Percentiles rank a stretch among this genome's conserved stretches.
These are phyloP conservation scores for Aspergillus pseudonomiae DNA, from an alignment of 2,329 filamentous ascomycete genomes.

Conservation along the genomic window DNA sequence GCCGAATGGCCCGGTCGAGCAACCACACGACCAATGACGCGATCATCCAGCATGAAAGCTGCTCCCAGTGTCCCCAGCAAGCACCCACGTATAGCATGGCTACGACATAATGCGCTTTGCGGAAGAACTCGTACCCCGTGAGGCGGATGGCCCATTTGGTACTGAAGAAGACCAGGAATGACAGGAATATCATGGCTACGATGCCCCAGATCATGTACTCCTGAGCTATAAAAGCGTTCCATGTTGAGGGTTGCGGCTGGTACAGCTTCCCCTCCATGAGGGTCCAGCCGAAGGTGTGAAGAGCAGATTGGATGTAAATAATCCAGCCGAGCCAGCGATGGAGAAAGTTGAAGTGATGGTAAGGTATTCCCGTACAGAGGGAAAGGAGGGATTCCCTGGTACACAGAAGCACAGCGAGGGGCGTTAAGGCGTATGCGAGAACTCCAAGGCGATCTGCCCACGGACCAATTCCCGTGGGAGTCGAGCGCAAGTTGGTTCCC, in stretches of 20 bases:
- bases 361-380: constrained; percentile 71
- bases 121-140: constrained; percentile 78
- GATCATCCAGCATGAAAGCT: constrained; percentile 69
- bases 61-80: constrained; percentile 74
- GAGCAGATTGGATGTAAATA: constrained; percentile 66
- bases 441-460: constrained; percentile 71
- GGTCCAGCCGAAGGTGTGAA: constrained; percentile 74
- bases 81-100: constrained; percentile 75
- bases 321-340: constrained; percentile 76
- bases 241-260: constrained; percentile 68
- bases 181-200: constrained; percentile 67
- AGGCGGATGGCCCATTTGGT: constrained; percentile 61
- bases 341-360: constrained; percentile 76
- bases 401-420: constrained; percentile 68
- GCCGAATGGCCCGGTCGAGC: constrained; percentile 63
- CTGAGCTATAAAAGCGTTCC: constrained; percentile 61
- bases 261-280: constrained; percentile 69
- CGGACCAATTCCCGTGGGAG: constrained; percentile 65
- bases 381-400: constrained; percentile 71
- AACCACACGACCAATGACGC: constrained; percentile 67
- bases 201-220: constrained; percentile 74
- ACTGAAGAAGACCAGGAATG: constrained; percentile 64
- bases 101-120: constrained; percentile 72
- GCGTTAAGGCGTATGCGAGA: constrained; percentile 73
- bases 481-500: constrained; percentile 60